These are phyloP conservation scores for Byssochlamys sp. DNA, from an alignment of 2,329 filamentous ascomycete genomes.

Conservation along the genomic window DNA sequence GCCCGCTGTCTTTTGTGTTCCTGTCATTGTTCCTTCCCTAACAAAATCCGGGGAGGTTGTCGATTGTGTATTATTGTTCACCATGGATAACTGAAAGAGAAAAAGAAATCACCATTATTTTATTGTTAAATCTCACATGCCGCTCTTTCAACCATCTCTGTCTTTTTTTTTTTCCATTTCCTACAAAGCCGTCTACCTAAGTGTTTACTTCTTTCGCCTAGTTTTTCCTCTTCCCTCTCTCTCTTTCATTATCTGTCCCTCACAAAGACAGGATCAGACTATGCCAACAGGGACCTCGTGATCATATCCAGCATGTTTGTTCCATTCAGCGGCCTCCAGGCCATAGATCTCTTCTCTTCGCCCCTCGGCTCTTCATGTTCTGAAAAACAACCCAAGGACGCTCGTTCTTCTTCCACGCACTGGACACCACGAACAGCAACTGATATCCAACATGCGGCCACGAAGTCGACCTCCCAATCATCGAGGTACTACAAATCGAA, in stretches of 20 bases:
- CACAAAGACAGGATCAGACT: too few relatives aligned
- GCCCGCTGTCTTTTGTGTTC: too few relatives aligned
- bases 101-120: neutral
- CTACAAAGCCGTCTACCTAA: neutral
- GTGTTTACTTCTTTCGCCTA: neutral
- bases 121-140: neutral
- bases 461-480: neutral
- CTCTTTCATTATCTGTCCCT: neutral
- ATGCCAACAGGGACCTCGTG: too few relatives aligned
- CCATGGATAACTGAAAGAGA: neutral
- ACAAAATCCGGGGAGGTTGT: too few relatives aligned
- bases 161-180: neutral
- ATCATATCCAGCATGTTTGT: neutral
- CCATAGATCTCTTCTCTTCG: neutral
- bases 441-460: neutral
- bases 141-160: neutral
- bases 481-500: neutral
- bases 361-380: neutral
- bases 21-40: too few relatives aligned
- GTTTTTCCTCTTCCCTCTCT: neutral
- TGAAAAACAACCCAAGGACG: neutral
- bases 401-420: neutral
- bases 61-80: neutral
- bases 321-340: neutral
- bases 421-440: neutral